Evolutionary conservation across 371 early-diverging fungal species (phyloP), one percentile per base, ranked within the genome.

Genomic region (Rhizomucor miehei): DNA sequence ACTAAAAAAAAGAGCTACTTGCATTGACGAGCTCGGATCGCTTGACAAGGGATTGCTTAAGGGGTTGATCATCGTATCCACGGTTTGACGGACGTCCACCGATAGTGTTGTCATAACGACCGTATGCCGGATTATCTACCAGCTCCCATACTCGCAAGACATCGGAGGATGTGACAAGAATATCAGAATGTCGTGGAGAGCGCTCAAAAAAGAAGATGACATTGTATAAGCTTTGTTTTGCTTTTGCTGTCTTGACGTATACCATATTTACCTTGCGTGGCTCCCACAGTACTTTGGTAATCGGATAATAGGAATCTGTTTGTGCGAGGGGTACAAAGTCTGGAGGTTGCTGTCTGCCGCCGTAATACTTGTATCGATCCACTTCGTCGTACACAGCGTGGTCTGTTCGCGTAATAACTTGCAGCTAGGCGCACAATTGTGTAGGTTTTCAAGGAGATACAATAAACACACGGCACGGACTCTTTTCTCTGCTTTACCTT

Each of bases 81-180:
- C 62, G 62, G 29, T n/a, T n/a, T n/a, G n/a, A n/a, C n/a, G n/a
- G n/a, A 29, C 62, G 48, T 19, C 57, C 52, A 13, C 76, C 76
- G 54, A 81, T 81, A 16, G 66, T 76, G 54, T 61, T 71, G 12
- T 61, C 65, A 41, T 66, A 62, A 29, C 56, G 41, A 24, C 45
- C 38, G 16, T 49, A 48, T 1, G 68, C 55, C 4, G 77, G 65
- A 46, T 75, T 81, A 36, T 89, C 87, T 38, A 75, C 78, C n/a
- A 90, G 67, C 47, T 94, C 93, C 94, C 95, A 94, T 10, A 97
- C 54, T 51, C 93, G 74, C 50, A 97, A 69, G 49, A 84, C 87
- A 64, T 95, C 97, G 11, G 93, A 91, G 3, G 94, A 84, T 2
- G 93, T 92, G 1, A 94, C 95, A 49, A 97, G 65, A 37, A 94